These are phyloP conservation scores for Dendrocalamus latiflorus DNA, from an alignment of 202 grass and related monocot genomes.

Conservation along the genomic window DNA sequence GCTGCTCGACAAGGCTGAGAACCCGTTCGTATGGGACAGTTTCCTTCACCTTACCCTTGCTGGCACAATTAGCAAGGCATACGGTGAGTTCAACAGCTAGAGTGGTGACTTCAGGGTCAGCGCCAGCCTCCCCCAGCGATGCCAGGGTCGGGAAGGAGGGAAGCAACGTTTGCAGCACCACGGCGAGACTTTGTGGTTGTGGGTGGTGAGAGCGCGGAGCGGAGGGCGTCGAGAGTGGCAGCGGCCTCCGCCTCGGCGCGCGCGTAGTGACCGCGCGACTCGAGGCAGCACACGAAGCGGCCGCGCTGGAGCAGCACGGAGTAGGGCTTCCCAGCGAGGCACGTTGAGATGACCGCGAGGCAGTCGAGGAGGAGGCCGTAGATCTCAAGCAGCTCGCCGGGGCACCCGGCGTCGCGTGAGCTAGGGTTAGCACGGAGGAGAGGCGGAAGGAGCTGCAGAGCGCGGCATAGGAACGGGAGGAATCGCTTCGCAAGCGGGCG, in stretches of 20 bases:
- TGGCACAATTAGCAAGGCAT: constrained; percentile 55
- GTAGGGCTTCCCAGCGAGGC: constrained; percentile 77
- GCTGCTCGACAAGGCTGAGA: constrained; percentile 43
- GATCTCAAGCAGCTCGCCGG: constrained; percentile 48
- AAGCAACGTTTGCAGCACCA: neutral
- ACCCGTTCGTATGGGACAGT: constrained; percentile 46
- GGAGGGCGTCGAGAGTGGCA: constrained; percentile 44
- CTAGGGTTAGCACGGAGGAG: neutral
- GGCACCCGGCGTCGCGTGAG: neutral
- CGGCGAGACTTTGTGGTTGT: constrained; percentile 32
- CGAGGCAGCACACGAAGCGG: constrained; percentile 47
- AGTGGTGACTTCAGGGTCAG: constrained; percentile 54
- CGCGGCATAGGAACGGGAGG: constrained; percentile 58
- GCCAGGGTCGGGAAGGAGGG: constrained; percentile 51
- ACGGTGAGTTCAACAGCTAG: constrained; percentile 53
- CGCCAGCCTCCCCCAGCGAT: constrained; percentile 27
- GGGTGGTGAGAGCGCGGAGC: constrained; percentile 34
- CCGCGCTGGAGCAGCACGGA: constrained; percentile 57
- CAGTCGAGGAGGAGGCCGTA: constrained; percentile 63
- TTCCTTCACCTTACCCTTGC: constrained; percentile 54
- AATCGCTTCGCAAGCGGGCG: constrained; percentile 76
- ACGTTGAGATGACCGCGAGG: constrained; percentile 49
- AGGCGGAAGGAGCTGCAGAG: constrained; percentile 54
- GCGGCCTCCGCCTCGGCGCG: constrained; percentile 51
- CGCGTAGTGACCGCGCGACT: constrained; percentile 47